phyloP scores from a whole-genome alignment of 2,329 filamentous ascomycete genomes.

The Hypoxylon sp. region DNA sequence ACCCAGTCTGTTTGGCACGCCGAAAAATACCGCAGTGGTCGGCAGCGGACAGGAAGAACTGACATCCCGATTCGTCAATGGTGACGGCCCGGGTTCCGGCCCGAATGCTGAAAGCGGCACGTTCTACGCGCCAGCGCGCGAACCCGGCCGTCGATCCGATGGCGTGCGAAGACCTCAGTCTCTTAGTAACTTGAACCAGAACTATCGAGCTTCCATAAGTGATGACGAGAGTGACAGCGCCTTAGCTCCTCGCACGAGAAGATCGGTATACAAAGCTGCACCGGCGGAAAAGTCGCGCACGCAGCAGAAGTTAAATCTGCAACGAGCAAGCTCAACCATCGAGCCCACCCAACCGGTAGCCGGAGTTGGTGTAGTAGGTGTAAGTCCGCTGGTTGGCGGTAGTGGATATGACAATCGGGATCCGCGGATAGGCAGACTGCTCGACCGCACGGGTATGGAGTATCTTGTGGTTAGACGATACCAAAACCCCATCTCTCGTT shows the following conservation, averaged over 20 bases:
- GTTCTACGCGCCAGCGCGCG: constrained; percentile 55
- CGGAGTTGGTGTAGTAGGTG: constrained; percentile 52
- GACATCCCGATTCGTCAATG: constrained; percentile 68
- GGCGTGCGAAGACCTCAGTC: constrained; percentile 54
- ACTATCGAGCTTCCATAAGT: constrained; percentile 40
- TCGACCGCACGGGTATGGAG: constrained; percentile 76
- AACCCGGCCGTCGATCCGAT: constrained; percentile 47
- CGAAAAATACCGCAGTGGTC: constrained; percentile 44
- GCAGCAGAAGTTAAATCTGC: constrained; percentile 78
- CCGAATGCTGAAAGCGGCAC: constrained; percentile 59
- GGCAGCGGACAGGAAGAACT: constrained; percentile 57
- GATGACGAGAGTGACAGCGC: constrained; percentile 56
- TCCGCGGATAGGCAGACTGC: constrained; percentile 69
- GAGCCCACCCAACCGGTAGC: constrained; percentile 64
- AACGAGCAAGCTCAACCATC: constrained; percentile 76
- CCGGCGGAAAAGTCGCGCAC: constrained; percentile 70
- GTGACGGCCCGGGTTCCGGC: constrained; percentile 58
- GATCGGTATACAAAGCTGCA: constrained; percentile 50
- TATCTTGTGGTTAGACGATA: constrained; percentile 78
- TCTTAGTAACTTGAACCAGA: constrained; percentile 49
- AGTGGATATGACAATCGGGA: constrained; percentile 67
- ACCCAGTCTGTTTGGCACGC: constrained; percentile 50
- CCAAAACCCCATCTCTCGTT: constrained; percentile 74
- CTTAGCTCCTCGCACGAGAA: constrained; percentile 56
- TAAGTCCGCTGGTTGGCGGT: constrained; percentile 60